phyloP scores from a whole-genome alignment of 495 filamentous ascomycete genomes.

The Neurospora tetraspora region DNA sequence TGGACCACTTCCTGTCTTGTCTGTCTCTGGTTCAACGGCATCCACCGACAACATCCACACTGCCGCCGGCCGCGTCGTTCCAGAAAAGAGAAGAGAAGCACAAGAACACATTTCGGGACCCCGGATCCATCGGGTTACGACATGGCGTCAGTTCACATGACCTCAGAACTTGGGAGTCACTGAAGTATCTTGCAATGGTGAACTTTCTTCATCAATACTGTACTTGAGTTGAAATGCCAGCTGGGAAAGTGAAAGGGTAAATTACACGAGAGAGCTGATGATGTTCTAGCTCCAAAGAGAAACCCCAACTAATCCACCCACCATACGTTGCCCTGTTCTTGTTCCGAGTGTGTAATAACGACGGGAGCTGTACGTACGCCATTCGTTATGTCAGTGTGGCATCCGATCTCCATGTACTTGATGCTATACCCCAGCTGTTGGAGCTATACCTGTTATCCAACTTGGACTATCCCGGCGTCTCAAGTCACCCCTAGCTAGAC shows the following conservation, averaged over 20 bases:
- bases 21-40: background rate
- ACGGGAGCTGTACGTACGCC: background rate
- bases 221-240: background rate
- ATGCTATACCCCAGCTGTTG: background rate
- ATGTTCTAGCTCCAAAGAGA: background rate
- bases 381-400: background rate
- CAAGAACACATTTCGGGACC: background rate
- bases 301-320: no score
- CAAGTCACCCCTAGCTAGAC: background rate
- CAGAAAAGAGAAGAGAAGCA: background rate
- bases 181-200: background rate
- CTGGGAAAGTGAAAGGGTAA: background rate
- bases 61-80: background rate
- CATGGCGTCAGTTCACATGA: background rate
- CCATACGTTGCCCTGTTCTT: background rate
- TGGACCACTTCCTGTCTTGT: background rate
- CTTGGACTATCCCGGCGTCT: background rate
- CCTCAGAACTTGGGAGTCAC: background rate
- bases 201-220: background rate
- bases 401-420: background rate
- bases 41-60: background rate
- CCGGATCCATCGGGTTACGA: background rate
- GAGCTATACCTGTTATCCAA: background rate
- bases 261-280: background rate
- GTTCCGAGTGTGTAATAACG: background rate